A percentile compares a stretch with the other conserved stretches of the same genome.
Evolutionary conservation across 2,329 filamentous ascomycete genomes (phyloP).

Genomic region (Penicillium expansum): DNA sequence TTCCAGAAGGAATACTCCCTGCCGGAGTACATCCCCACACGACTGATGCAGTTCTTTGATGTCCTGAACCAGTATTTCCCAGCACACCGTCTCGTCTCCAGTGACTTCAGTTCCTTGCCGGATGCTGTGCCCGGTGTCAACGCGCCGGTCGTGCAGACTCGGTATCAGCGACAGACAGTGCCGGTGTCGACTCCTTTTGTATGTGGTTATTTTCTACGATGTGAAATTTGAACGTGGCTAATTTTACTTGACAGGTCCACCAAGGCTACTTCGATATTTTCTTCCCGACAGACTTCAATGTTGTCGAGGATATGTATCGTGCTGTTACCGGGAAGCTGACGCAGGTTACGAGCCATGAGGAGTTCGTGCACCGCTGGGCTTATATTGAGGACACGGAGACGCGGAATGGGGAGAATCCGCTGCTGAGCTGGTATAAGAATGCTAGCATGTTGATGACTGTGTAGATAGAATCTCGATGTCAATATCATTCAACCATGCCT

Average conservation of each 20-base stretch:
- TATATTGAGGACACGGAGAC: constrained; percentile 87
- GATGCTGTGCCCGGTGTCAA: constrained; percentile 82
- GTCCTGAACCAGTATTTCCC: constrained; percentile 86
- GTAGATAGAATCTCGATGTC: constrained; percentile 38
- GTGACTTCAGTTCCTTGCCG: constrained; percentile 84
- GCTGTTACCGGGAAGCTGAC: constrained; percentile 91
- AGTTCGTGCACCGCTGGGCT: constrained; percentile 87
- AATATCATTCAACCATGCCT: neutral
- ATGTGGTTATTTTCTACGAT: constrained; percentile 39
- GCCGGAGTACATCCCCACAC: constrained; percentile 91
- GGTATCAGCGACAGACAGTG: constrained; percentile 82
- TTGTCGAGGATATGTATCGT: constrained; percentile 88
- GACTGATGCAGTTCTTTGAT: constrained; percentile 95
- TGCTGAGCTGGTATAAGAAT: constrained; percentile 93
- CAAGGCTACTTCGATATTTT: constrained; percentile 99
- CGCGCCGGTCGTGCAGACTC: constrained; percentile 92
- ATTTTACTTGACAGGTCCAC: constrained; percentile 63
- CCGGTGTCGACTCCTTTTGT: constrained; percentile 88
- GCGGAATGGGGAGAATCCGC: constrained; percentile 84
- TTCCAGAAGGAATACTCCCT: constrained; percentile 72
- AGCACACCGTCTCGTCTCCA: constrained; percentile 79
- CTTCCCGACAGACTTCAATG: constrained; percentile 91
- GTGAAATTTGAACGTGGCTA: neutral
- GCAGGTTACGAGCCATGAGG: constrained; percentile 78
- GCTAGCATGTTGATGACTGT: constrained; percentile 88